Evolutionary conservation across 1,139 yeast species (phyloP).

Genomic region (Debaryomyces psychrophilus): DNA sequence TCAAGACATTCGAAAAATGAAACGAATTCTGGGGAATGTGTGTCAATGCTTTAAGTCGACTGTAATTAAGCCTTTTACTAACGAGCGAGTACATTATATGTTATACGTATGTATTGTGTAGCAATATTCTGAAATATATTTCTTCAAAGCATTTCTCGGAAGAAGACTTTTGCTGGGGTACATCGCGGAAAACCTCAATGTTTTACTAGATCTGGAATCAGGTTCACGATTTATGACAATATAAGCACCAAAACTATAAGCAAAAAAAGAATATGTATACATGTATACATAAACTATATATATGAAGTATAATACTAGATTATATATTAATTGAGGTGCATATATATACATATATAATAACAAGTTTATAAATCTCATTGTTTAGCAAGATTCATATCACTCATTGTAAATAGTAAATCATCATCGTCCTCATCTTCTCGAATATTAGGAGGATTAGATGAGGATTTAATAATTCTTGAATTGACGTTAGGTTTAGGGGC

Average conservation of each 20-base stretch:
- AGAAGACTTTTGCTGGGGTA: slow-evolving; percentile 6
- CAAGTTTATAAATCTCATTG: slow-evolving; percentile 9
- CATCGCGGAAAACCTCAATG: slow-evolving; percentile 5
- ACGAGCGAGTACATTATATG: slow-evolving; percentile 4
- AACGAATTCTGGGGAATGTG: background rate
- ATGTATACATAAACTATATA: background rate
- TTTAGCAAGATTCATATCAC: slow-evolving; percentile 71
- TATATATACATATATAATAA: slow-evolving; percentile 1
- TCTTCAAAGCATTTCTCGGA: slow-evolving; percentile 1
- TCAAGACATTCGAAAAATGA: slow-evolving; percentile 5
- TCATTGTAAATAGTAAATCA: slow-evolving; percentile 84
- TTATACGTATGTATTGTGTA: background rate
- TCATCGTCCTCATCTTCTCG: slow-evolving; percentile 64
- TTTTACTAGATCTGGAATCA: background rate
- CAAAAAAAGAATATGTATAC: too few species aligned
- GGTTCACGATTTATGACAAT: too few species aligned
- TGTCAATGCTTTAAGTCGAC: slow-evolving; percentile 1
- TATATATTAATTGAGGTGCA: background rate
- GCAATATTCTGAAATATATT: background rate
- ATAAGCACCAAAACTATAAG: too few species aligned
- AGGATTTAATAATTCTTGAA: slow-evolving; percentile 8
- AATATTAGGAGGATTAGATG: slow-evolving; percentile 11
- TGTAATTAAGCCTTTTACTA: background rate
- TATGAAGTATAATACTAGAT: background rate
- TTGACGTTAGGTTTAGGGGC: background rate